Evolutionary conservation across 2,329 filamentous ascomycete species (phyloP), one percentile per base, ranked within the genome.

Genomic region (Pyrenochaeta sp.): DNA sequence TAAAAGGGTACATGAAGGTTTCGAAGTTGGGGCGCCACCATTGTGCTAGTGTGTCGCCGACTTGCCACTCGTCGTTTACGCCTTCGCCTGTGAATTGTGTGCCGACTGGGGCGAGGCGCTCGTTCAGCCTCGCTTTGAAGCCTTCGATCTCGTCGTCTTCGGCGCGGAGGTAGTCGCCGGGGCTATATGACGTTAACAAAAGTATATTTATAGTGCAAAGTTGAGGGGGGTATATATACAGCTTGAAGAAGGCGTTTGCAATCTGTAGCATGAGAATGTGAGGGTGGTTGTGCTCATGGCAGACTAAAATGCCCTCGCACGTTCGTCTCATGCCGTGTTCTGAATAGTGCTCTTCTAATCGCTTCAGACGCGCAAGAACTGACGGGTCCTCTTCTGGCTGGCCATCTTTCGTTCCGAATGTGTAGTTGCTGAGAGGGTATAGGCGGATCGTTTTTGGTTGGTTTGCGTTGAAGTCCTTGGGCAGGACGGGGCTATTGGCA

Each of bases 1-100:
- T 90, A 79, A 97, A 99, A 0, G 95, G 95, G 77, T 99, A 99
- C 93, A 99, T 97, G 84, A 98, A 98, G 2, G 95, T 98, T 84
- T 99, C 95, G 77, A 98, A 97, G 83, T 98, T 99, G 52, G 95
- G 95, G 56, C 95, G 86, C 93, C 94, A 99, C 95, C 95, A 99
- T 81, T 97, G 93, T 52, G 95, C 94, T 55, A 99, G 85, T 48
- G 93, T 97, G 77, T 98, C 95, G 69, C 91, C 92, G 68, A 99
- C 88, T 77, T 96, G 86, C 95, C 95, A 99, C 74, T 97, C 92
- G 64, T 91, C 91, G 76, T 94, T 93, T 69, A 95, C 91, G 49
- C 91, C 91, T 78, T 96, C 91, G 60, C 92, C 91, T 27, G 91
- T 85, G 70, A 90, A 89, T 63, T 90, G 88, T 48, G 90, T 89